Percentiles rank a stretch among this genome's conserved stretches.
phyloP scores from a whole-genome alignment of 139 green algal species.

The Picochlorum sp. region DNA sequence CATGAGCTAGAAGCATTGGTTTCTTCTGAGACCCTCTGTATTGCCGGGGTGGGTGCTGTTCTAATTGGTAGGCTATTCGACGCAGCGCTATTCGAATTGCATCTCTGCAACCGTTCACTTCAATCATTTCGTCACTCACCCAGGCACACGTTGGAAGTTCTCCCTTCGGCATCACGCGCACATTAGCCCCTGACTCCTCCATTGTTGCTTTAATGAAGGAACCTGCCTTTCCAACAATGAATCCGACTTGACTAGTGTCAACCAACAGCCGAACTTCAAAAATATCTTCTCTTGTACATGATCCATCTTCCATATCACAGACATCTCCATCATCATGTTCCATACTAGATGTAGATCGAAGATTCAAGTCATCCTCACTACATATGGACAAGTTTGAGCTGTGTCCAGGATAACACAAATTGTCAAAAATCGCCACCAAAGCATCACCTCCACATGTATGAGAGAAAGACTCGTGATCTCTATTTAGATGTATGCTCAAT shows the following conservation, averaged over 20 bases:
- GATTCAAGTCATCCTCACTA: background rate
- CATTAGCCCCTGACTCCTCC: background rate
- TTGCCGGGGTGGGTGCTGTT: conserved; percentile 4
- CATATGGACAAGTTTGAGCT: background rate
- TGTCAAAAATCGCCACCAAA: conserved; percentile 1
- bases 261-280: conserved; percentile 1
- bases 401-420: background rate
- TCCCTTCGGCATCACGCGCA: conserved; percentile 8
- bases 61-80: conserved; percentile 10
- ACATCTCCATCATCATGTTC: background rate
- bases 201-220: conserved; percentile 10
- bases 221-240: conserved; percentile 14
- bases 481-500: conserved; percentile 6
- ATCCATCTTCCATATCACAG: background rate
- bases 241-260: conserved; percentile 8
- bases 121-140: conserved; percentile 22
- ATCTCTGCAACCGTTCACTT: background rate
- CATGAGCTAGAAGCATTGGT: background rate
- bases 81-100: conserved; percentile 10
- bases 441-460: conserved; percentile 2
- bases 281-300: background rate
- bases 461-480: background rate
- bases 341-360: background rate
- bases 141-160: conserved; percentile 22
- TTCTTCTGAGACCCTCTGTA: background rate